Evolutionary conservation across 257 asterid genomes (phyloP).

Genomic region (Nicotiana noctiflora): DNA sequence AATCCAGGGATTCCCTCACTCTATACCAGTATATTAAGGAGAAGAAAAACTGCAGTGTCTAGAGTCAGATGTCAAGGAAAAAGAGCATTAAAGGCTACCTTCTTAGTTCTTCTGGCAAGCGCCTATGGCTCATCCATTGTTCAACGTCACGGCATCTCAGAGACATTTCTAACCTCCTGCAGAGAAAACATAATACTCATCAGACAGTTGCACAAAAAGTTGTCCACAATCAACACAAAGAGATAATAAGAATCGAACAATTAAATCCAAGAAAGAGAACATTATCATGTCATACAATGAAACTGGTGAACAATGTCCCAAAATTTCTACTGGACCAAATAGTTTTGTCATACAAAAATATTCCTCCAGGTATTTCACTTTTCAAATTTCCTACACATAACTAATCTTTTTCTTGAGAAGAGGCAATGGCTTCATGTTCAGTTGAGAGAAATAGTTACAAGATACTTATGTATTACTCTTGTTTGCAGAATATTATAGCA

Average conservation of each 20-base stretch:
- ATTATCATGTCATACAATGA: neutral
- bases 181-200: constrained; percentile 3
- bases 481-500: neutral
- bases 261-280: neutral
- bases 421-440: neutral
- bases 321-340: neutral
- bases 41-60: neutral
- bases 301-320: neutral
- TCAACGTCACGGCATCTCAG: constrained; percentile 86
- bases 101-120: constrained; percentile 65
- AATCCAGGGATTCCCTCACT: neutral
- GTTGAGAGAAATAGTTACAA: neutral
- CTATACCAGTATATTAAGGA: neutral
- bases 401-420: constrained; percentile 4
- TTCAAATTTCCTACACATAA: neutral
- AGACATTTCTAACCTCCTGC: constrained; percentile 79
- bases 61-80: neutral
- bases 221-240: neutral
- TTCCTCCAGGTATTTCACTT: neutral
- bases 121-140: constrained; percentile 95
- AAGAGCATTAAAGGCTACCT: constrained; percentile 33
- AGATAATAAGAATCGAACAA: neutral
- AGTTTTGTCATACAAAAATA: neutral
- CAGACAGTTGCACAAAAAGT: neutral
- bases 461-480: neutral